Base-by-base conservation (phyloP, 805 yeast species). In the Monosporozyma aerobia region DNA sequence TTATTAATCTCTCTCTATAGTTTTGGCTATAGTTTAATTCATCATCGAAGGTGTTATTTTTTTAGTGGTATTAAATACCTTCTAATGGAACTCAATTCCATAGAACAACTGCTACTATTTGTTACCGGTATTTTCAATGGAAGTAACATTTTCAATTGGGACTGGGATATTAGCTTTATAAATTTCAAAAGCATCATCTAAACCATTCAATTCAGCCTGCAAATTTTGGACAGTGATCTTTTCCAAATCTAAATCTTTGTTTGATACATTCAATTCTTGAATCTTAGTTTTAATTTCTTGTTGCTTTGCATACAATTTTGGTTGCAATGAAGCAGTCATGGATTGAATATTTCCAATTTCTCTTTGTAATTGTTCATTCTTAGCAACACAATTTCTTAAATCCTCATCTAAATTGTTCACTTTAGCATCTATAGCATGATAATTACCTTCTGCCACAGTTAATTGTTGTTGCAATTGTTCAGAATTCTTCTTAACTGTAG, bases 371-470 rank as follows among this genome's bases (percentile, higher is more conserved):
- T 77, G 63, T 14, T 80, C 74, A 57, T 85, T 87, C 57, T 79
- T 79, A 60, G 79, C 78, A 67, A 86, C 87, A 14, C 83, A 77
- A 48, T 78, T 80, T 50, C 83, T 87, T 47, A 83, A 72, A n/a
- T 77, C 76, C 5, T 75, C 65, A 59, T 85, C 85, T 50, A 83
- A 70, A 43, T 77, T 78, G 57, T 81, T 80, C 56, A 85, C 73
- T 57, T 84, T 81, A 0, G 81, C 67, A 53, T 87, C 87, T 47
- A 82, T 76, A 5, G 86, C 81, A 64, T 87, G 85, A 60, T 79
- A 78, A 59, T 80, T 85, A 13, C 95, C 95, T 66, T 90, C 96
- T 1, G 87, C 78, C 41, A 86, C 76, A 0, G 89, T 79, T 0
- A 87, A 73, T 60, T 88, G 89, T 51, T 87, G 80, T 57, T 84